These are phyloP conservation scores for Sporothrix schenckii DNA, from an alignment of 2,329 filamentous ascomycete genomes.

Conservation along the genomic window DNA sequence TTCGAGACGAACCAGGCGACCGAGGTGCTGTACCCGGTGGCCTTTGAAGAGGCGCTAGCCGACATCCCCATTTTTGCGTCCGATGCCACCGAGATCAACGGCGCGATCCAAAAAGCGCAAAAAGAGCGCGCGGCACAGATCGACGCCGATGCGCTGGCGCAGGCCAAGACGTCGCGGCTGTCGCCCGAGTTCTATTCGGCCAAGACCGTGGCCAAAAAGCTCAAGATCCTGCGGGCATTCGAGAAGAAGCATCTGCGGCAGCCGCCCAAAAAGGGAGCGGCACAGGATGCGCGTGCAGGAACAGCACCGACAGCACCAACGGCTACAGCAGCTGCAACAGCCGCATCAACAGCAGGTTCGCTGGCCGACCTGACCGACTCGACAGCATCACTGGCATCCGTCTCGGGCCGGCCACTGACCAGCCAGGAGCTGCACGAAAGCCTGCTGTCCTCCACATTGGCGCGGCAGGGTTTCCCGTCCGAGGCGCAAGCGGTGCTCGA, in stretches of 20 bases:
- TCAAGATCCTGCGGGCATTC: slow-evolving; percentile 51
- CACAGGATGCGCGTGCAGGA: slow-evolving; percentile 9
- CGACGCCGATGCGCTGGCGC: slow-evolving; percentile 44
- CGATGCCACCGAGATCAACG: slow-evolving; percentile 49
- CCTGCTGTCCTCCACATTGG: slow-evolving; percentile 51
- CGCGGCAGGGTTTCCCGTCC: slow-evolving; percentile 52
- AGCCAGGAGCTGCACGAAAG: slow-evolving; percentile 60
- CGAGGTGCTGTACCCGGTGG: slow-evolving; percentile 57
- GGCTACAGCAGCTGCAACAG: neutral
- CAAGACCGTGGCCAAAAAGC: slow-evolving; percentile 53
- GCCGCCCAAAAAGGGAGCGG: slow-evolving; percentile 12
- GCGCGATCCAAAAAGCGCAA: slow-evolving; percentile 49
- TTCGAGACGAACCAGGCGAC: slow-evolving; percentile 60
- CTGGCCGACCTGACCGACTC: slow-evolving; percentile 32
- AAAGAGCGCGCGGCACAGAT: slow-evolving; percentile 40
- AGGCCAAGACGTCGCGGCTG: slow-evolving; percentile 43
- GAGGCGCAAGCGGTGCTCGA: slow-evolving; percentile 58
- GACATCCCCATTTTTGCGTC: slow-evolving; percentile 61
- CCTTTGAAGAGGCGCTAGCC: slow-evolving; percentile 57
- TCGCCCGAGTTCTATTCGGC: slow-evolving; percentile 50
- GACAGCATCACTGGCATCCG: slow-evolving; percentile 33
- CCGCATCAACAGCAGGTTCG: neutral
- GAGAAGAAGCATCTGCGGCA: slow-evolving; percentile 37
- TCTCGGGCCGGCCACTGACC: slow-evolving; percentile 36
- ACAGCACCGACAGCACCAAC: slow-evolving; percentile 16